Base-by-base conservation (phyloP, 345 rosid species). In the Euphorbia tirucalli region DNA sequence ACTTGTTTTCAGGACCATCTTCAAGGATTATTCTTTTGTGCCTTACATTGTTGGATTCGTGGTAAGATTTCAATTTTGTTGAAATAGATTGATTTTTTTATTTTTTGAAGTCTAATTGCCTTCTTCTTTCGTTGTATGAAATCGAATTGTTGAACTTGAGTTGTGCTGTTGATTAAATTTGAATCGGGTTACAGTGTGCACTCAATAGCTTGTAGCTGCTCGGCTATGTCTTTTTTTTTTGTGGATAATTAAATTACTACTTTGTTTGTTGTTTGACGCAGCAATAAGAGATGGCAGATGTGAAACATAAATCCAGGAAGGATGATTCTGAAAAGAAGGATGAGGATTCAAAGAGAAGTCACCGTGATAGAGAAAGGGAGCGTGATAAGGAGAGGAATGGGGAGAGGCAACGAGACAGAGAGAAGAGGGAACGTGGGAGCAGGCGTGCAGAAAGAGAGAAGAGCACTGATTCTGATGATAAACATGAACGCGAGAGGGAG, bases 261-360 rank as follows among this genome's bases (percentile, higher is more conserved):
- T 39, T 24, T 41, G 55, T 43, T 65, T 44, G 22, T 25, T 43
- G 19, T 6, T 61, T 31, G 7, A 19, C 44, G 21, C 41, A 61
- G 56, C 44, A 54, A 16, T 44, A 14, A 61, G 25, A 13, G 18
- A 83, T 86, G 89, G 87, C 78, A 37, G 85, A 83, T 11, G 75
- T 25, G 25, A 86, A 86, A 55, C 81, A 39, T 73, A 85, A 74
- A 72, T 81, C 84, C 41, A 65, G 84, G 78, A 86, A 81, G 78
- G 84, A 78, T n/a, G 84, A 84, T 57, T 70, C 72, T 0, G 81
- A 78, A 54, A 67, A 50, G 69, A 77, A 75, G 78, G 82, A 79
- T 19, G 83, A 68, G 22, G 94, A 83, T 77, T 81, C 81, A 18
- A 89, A 88, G 77, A 81, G 80, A 76, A 88, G 70, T 62, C 85